Conservation (phyloP, 2,329 filamentous ascomycete genomes). For the Aspergillus tubingensis region DNA sequence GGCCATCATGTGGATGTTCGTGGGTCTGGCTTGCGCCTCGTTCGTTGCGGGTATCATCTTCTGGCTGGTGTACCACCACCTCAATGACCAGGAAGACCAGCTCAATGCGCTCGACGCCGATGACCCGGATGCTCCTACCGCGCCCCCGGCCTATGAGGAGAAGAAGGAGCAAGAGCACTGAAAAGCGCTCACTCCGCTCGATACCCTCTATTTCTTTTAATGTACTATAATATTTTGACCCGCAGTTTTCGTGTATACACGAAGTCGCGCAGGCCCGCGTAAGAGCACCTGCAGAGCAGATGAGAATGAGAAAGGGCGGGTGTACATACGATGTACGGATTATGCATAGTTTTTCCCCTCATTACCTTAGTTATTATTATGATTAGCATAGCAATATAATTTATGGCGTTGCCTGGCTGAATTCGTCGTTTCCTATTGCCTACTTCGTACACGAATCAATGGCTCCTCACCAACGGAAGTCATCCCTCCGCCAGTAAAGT, state of each 20-base stretch:
- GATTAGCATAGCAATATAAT: background rate
- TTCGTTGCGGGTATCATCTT: constrained; percentile 56
- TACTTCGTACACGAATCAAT: too few relatives aligned
- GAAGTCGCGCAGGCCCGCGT: constrained; percentile 13
- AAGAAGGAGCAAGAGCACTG: constrained; percentile 11
- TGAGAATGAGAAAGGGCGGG: background rate
- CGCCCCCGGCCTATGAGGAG: background rate
- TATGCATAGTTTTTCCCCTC: background rate
- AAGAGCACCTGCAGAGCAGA: constrained; percentile 7
- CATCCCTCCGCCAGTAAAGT: background rate
- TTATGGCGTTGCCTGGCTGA: background rate
- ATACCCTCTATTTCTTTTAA: background rate
- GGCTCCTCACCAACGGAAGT: background rate
- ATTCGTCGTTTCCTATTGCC: background rate
- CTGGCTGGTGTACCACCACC: constrained; percentile 52
- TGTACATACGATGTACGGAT: constrained; percentile 9
- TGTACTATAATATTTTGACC: constrained; percentile 10
- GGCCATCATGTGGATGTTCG: constrained; percentile 67
- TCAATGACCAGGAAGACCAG: constrained; percentile 52
- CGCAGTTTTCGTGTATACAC: background rate
- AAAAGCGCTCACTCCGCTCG: background rate
- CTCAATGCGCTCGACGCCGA: constrained; percentile 53
- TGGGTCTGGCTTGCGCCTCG: constrained; percentile 55
- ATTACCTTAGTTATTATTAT: background rate
- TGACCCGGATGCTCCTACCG: constrained; percentile 26